Evolutionary conservation across 805 yeast species (phyloP).

Genomic region (Yarrowia divulgata): DNA sequence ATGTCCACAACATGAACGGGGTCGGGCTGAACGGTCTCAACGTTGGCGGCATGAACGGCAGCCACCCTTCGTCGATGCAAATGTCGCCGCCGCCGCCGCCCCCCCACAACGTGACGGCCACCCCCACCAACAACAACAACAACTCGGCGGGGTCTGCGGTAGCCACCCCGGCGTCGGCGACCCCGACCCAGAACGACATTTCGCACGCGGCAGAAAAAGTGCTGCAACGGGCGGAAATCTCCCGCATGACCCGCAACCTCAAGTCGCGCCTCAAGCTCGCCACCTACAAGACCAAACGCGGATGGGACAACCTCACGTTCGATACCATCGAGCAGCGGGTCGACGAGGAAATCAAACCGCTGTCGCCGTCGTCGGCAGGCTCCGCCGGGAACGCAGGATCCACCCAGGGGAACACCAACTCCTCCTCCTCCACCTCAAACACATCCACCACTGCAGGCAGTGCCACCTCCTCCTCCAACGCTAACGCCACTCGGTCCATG

Average conservation of each 20-base stretch:
- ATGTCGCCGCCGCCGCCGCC: not conserved
- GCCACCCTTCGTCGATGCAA: not conserved
- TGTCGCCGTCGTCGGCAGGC: slow-evolving; percentile 5
- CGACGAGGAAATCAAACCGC: slow-evolving; percentile 40
- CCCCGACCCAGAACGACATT: slow-evolving; percentile 25
- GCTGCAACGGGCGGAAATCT: slow-evolving; percentile 54
- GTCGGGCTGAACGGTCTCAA: no score
- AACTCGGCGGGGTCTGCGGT: not conserved
- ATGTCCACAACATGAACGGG: not conserved
- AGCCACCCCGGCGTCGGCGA: not conserved
- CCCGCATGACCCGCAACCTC: slow-evolving; percentile 53
- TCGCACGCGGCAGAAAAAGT: slow-evolving; percentile 50
- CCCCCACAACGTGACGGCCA: not conserved
- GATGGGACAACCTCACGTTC: slow-evolving; percentile 51
- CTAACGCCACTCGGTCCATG: slow-evolving; percentile 30
- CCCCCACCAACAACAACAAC: not conserved
- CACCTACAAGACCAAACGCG: slow-evolving; percentile 53
- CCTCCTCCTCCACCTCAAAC: not conserved
- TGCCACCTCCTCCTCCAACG: slow-evolving; percentile 26
- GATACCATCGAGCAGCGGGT: slow-evolving; percentile 52
- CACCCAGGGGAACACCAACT: not conserved
- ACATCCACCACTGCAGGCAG: slow-evolving; percentile 36
- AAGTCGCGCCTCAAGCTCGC: slow-evolving; percentile 55
- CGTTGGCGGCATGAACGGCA: not conserved
- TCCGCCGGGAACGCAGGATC: not conserved